phyloP scores from a whole-genome alignment of 2,329 filamentous ascomycete genomes.

The Cladosporium sp. region DNA sequence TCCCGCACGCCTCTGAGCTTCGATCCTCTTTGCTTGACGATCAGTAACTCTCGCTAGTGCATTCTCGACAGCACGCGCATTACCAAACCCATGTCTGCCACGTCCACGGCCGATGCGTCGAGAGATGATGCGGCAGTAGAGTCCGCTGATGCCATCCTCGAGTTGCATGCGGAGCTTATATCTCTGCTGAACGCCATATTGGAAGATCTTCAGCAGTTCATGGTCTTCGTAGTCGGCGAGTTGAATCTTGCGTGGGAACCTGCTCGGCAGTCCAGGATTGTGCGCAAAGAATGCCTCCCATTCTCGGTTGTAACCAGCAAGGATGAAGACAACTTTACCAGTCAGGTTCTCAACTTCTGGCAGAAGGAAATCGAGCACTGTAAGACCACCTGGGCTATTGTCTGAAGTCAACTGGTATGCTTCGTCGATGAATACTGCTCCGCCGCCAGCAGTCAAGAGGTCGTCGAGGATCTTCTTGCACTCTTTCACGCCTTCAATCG shows the following conservation, averaged over 20 bases:
- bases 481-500: constrained; percentile 55
- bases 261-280: constrained; percentile 69
- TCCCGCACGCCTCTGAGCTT: constrained; percentile 46
- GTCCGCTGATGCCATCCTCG: constrained; percentile 58
- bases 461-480: constrained; percentile 59
- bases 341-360: constrained; percentile 70
- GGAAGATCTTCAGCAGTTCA: constrained; percentile 65
- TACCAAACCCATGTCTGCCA: constrained; percentile 69
- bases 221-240: constrained; percentile 69
- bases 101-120: constrained; percentile 63
- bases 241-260: constrained; percentile 64
- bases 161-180: constrained; percentile 58
- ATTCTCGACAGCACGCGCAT: constrained; percentile 70
- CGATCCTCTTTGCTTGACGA: constrained; percentile 61
- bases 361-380: constrained; percentile 70
- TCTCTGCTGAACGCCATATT: constrained; percentile 46
- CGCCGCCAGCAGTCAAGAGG: constrained; percentile 61
- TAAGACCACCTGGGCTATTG: constrained; percentile 57
- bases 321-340: constrained; percentile 69
- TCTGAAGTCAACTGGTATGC: constrained; percentile 70
- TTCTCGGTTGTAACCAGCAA: constrained; percentile 71
- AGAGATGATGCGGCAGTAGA: constrained; percentile 64
- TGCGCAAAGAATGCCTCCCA: constrained; percentile 78
- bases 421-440: constrained; percentile 76
- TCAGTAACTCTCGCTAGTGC: constrained; percentile 53